Evolutionary conservation across 768 basidiomycete species (phyloP).

Genomic region (Mycena olivaceomarginata): DNA sequence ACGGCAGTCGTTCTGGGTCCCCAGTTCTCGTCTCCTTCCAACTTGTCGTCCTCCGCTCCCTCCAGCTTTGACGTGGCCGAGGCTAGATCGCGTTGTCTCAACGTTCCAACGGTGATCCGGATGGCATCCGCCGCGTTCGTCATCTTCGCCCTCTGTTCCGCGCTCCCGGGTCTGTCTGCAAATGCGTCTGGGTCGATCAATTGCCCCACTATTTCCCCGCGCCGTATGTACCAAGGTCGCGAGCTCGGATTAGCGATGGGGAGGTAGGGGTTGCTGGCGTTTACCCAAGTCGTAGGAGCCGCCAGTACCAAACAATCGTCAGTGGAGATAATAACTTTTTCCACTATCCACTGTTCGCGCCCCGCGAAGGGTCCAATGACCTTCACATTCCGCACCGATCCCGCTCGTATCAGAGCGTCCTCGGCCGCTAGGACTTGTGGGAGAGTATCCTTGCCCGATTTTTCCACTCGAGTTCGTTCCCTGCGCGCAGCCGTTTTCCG

Average conservation of each 20-base stretch:
- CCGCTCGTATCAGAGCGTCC: constrained; percentile 1
- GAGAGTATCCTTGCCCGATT: neutral
- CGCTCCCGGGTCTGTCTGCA: too few relatives aligned
- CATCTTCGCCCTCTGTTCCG: neutral
- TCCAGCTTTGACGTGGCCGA: neutral
- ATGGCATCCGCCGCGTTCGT: neutral
- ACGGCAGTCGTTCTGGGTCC: neutral
- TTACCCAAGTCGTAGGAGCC: constrained; percentile 31
- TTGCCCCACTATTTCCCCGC: too few relatives aligned
- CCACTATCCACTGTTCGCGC: constrained; percentile 36
- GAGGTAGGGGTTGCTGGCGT: constrained; percentile 9
- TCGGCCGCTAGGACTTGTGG: constrained; percentile 10
- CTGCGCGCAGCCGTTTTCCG: neutral
- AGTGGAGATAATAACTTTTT: constrained; percentile 25
- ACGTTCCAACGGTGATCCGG: neutral
- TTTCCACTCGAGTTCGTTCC: neutral
- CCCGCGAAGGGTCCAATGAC: constrained; percentile 19
- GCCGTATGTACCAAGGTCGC: neutral
- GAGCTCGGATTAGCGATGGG: constrained; percentile 42
- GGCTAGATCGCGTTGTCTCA: neutral
- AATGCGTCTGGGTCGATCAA: too few relatives aligned
- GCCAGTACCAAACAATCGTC: constrained; percentile 9
- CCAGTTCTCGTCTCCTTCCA: neutral
- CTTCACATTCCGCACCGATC: constrained; percentile 6
- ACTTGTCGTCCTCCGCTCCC: neutral